Evolutionary conservation across 176 grass and related monocot genomes (phyloP).

Genomic region (Carex pumila): DNA sequence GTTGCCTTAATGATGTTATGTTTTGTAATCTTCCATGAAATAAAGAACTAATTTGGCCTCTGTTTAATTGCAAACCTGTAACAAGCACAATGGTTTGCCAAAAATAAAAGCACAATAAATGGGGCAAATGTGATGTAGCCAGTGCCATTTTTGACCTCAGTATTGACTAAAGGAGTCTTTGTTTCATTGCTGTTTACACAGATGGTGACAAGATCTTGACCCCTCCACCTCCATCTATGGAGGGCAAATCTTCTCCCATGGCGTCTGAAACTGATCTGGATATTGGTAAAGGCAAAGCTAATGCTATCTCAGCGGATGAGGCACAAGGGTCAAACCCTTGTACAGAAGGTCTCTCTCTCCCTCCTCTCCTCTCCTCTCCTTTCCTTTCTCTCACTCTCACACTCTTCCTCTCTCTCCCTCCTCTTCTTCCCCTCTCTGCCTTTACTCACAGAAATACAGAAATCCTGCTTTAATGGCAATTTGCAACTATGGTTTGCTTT

Average conservation of each 20-base stretch:
- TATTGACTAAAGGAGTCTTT: background rate
- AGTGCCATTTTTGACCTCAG: background rate
- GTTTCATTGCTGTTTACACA: background rate
- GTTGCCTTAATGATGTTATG: conserved; percentile 2
- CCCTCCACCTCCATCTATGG: conserved; percentile 7
- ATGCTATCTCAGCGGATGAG: conserved; percentile 8
- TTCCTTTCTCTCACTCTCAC: background rate
- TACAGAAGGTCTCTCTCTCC: background rate
- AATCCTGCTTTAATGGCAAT: background rate
- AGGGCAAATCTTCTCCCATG: conserved; percentile 16
- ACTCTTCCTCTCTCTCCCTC: background rate
- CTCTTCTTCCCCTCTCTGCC: background rate
- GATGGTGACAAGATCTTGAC: conserved; percentile 6
- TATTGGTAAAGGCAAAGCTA: background rate
- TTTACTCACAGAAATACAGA: background rate
- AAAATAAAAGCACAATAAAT: background rate
- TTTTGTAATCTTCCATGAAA: background rate
- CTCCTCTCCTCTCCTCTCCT: background rate
- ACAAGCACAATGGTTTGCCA: background rate
- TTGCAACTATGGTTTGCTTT: background rate
- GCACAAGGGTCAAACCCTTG: background rate
- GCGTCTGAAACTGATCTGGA: background rate
- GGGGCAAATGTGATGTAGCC: background rate
- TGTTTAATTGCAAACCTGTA: background rate
- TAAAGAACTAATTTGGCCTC: background rate